A percentile compares a stretch with the other conserved stretches of the same genome.
phyloP scores from a whole-genome alignment of 2,329 filamentous ascomycete species.

The Diaporthe citri region DNA sequence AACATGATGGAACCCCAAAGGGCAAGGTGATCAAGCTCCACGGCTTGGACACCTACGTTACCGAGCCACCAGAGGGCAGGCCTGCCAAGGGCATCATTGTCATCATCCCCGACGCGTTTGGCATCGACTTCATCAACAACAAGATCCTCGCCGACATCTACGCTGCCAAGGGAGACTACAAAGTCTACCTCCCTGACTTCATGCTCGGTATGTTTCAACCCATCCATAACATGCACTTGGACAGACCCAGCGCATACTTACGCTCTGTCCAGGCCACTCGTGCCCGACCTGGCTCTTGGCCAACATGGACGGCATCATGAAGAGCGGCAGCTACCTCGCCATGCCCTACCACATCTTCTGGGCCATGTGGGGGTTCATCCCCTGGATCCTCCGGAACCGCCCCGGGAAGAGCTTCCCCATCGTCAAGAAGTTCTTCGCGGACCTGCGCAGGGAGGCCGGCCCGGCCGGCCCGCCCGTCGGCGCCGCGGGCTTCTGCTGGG shows the following conservation, averaged over 20 bases:
- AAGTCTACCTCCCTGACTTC: conserved; percentile 69
- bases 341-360: conserved; percentile 49
- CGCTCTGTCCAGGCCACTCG: conserved; percentile 44
- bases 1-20: conserved; percentile 58
- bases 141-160: conserved; percentile 66
- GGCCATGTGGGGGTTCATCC: conserved; percentile 46
- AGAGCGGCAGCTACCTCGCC: conserved; percentile 43
- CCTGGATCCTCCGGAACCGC: conserved; percentile 50
- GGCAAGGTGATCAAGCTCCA: conserved; percentile 61
- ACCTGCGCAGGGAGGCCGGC: conserved; percentile 51
- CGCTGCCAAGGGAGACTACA: conserved; percentile 62
- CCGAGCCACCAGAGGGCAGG: conserved; percentile 50
- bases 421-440: conserved; percentile 53
- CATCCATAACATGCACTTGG: neutral
- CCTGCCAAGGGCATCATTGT: conserved; percentile 62
- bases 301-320: conserved; percentile 45
- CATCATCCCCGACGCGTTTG: conserved; percentile 68
- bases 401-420: conserved; percentile 49
- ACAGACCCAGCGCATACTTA: neutral
- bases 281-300: conserved; percentile 50
- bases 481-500: conserved; percentile 74
- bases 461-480: conserved; percentile 56
- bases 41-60: conserved; percentile 62
- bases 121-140: conserved; percentile 66
- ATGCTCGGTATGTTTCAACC: conserved; percentile 53